These are phyloP conservation scores for Insectozyma bohioensis DNA, from an alignment of 1,139 yeast genomes.

Conservation along the genomic window DNA sequence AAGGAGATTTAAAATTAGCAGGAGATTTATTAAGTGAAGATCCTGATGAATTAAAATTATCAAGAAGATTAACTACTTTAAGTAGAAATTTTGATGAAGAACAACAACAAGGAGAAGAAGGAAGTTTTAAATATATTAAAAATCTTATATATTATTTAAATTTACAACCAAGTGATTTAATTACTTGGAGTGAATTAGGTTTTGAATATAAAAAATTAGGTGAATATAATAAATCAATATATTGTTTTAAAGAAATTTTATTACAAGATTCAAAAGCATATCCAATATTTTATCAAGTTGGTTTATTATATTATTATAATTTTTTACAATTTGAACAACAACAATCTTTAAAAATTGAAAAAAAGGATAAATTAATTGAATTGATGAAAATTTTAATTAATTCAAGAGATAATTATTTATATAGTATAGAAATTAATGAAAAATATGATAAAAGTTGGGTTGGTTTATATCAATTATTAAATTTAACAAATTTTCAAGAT, in stretches of 20 bases:
- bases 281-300: slow-evolving; percentile 64
- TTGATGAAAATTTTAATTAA: slow-evolving; percentile 27
- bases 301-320: slow-evolving; percentile 25
- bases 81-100: slow-evolving; percentile 21
- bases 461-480: slow-evolving; percentile 53
- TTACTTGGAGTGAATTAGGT: slow-evolving; percentile 77
- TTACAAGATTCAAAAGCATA: slow-evolving; percentile 71
- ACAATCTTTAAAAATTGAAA: slow-evolving; percentile 15
- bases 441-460: slow-evolving; percentile 73
- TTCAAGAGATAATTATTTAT: slow-evolving; percentile 55
- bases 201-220: slow-evolving; percentile 60
- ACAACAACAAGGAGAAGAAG: too few relatives aligned
- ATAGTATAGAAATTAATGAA: slow-evolving; percentile 76
- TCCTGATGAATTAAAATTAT: slow-evolving; percentile 36
- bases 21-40: slow-evolving; percentile 36
- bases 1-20: slow-evolving; percentile 38
- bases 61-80: slow-evolving; percentile 37
- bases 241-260: slow-evolving; percentile 67
- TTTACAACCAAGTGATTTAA: slow-evolving; percentile 67
- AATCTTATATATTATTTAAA: slow-evolving; percentile 51
- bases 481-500: slow-evolving; percentile 19
- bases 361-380: slow-evolving; percentile 27
- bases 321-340: slow-evolving; percentile 21
- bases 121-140: slow-evolving; percentile 50
- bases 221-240: slow-evolving; percentile 65